Base-by-base conservation (phyloP, 352 stramenopile genomes). In the Pythium oligandrum region DNA sequence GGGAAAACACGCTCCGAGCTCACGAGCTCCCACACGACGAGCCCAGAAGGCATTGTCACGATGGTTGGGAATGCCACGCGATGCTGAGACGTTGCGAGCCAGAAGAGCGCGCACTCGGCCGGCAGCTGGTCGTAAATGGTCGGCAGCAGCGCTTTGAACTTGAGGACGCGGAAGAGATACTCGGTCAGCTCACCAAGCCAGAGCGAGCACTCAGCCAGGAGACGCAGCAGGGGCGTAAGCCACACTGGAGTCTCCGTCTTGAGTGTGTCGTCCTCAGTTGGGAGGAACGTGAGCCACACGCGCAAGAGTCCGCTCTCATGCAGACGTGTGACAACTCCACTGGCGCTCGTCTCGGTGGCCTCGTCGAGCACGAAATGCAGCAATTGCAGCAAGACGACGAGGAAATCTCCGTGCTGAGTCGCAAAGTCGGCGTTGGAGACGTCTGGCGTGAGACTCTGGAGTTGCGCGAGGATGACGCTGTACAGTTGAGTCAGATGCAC, bases 131-230 rank as follows among this genome's bases (percentile, higher is more conserved):
- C 40, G 42, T 54, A 53, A n/a, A 75, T 47, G 0, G 30, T 57
- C 10, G 60, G 53, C 44, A 83, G 39, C 6, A 86, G 31, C 30
- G 37, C 62, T 11, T 54, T 44, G 8, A 82, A 57, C 40, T 73
- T 75, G 6, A 72, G 65, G 0, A 86, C 70, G 42, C 72, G 72
- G 0, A 58, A 38, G 10, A 78, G 53, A 51, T 76, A 86, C 26
- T 30, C 45, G 0, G 75, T 68, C 51, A 83, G 73, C 26, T 66
- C 70, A 17, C 44, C 35, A 42, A 78, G 68, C 72, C 72, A 85
- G n/a, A 85, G 40, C 6, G 70, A 71, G 53, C 72, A 81, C 46
- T 79, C 69, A 1, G 62, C 66, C 0, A 87, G 10, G 17, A 87
- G 56, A 9, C 76, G 76, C 47, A 87, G 50, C 48, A 87, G 49